Percentiles rank a stretch among this genome's conserved stretches.
phyloP scores from a whole-genome alignment of 257 asterid genomes.

The Solanum sparsipilum region DNA sequence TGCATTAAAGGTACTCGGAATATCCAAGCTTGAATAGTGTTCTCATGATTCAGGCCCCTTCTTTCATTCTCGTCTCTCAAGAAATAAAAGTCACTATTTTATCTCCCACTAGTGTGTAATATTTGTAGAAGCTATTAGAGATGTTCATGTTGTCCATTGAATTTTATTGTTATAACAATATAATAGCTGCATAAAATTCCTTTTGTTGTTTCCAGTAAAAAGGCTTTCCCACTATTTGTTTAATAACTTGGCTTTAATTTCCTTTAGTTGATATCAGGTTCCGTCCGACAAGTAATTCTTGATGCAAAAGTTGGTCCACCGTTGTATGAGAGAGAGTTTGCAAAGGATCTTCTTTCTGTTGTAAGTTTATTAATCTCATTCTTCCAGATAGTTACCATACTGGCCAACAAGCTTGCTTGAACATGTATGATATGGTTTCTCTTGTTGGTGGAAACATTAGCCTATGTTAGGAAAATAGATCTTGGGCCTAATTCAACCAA shows the following conservation, averaged over 20 bases:
- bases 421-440: background rate
- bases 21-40: background rate
- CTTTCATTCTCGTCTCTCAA: background rate
- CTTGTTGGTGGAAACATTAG: background rate
- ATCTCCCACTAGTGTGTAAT: background rate
- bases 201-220: background rate
- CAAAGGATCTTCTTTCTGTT: conserved; percentile 57
- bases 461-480: background rate
- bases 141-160: background rate
- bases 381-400: background rate
- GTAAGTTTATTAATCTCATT: conserved; percentile 32
- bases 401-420: background rate
- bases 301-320: conserved; percentile 97
- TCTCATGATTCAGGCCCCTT: background rate
- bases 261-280: conserved; percentile 60
- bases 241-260: conserved; percentile 19
- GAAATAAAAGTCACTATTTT: background rate
- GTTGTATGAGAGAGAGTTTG: conserved; percentile 61
- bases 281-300: conserved; percentile 70
- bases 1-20: conserved; percentile 52
- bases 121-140: background rate
- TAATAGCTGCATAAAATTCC: background rate
- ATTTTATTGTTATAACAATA: background rate
- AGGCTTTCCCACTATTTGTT: background rate
- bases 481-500: background rate